Conservation (phyloP, 2,329 filamentous ascomycete species). For the Davidsoniella neocaledoniae region DNA sequence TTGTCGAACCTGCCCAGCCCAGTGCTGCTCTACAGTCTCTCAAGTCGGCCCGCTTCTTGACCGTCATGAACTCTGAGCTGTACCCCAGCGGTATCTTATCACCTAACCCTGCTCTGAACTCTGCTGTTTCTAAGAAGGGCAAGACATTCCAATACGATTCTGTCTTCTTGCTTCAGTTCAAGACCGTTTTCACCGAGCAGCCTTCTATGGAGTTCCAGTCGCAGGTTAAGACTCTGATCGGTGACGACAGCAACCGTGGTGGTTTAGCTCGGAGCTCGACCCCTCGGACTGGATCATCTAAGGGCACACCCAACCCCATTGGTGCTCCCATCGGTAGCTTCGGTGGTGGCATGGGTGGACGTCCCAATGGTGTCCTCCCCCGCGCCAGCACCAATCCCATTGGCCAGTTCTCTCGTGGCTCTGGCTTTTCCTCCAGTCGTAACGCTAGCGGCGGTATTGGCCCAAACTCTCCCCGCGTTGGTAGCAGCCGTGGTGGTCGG, state of each 20-base stretch:
- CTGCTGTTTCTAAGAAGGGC: constrained; percentile 59
- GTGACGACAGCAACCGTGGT: constrained; percentile 32
- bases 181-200: constrained; percentile 90
- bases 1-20: constrained; percentile 78
- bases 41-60: constrained; percentile 77
- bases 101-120: constrained; percentile 81
- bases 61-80: constrained; percentile 57
- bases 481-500: constrained; percentile 35
- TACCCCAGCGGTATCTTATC: constrained; percentile 77
- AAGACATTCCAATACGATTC: constrained; percentile 89
- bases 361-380: constrained; percentile 5
- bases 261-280: constrained; percentile 41
- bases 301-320: constrained; percentile 29
- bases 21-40: constrained; percentile 87
- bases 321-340: constrained; percentile 36
- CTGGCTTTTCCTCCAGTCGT: constrained; percentile 40
- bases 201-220: constrained; percentile 85
- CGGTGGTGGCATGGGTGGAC: constrained; percentile 10
- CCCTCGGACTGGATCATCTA: constrained; percentile 33
- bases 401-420: constrained; percentile 7
- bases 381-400: constrained; percentile 11
- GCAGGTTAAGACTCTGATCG: constrained; percentile 74
- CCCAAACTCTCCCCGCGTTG: constrained; percentile 55
- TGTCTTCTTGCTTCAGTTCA: constrained; percentile 89
- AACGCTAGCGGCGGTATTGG: constrained; percentile 36